Conservation (phyloP, 139 green algal genomes). For the Closterium sp. region DNA sequence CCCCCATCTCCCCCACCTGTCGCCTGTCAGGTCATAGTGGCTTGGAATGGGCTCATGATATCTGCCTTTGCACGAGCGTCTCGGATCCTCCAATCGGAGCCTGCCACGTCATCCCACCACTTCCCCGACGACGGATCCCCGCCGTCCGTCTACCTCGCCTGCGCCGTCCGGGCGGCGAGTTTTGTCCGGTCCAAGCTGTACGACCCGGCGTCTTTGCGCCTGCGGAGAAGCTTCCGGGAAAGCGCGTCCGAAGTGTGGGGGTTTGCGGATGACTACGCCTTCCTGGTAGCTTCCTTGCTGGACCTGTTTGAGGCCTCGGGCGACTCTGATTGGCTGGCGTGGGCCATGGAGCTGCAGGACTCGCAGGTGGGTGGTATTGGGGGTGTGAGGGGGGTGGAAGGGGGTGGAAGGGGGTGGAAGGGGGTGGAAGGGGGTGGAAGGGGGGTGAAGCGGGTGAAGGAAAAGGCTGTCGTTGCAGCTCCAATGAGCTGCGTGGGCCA, state of each 20-base stretch:
- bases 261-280: slow-evolving; percentile 81
- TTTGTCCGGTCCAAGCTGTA: slow-evolving; percentile 76
- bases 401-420: background rate
- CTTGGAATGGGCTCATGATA: slow-evolving; percentile 88
- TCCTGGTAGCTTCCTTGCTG: slow-evolving; percentile 71
- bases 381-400: background rate
- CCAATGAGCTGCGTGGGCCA: too few species aligned
- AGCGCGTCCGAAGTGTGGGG: slow-evolving; percentile 54
- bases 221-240: slow-evolving; percentile 70
- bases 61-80: slow-evolving; percentile 70
- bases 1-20: background rate
- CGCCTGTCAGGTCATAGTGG: slow-evolving; percentile 72
- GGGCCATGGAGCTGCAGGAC: slow-evolving; percentile 75
- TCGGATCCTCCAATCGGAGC: slow-evolving; percentile 60
- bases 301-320: slow-evolving; percentile 75
- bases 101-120: slow-evolving; percentile 12
- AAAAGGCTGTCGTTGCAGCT: background rate
- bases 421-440: background rate
- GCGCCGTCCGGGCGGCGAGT: slow-evolving; percentile 50
- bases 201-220: slow-evolving; percentile 53
- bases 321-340: slow-evolving; percentile 70
- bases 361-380: too few species aligned
- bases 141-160: slow-evolving; percentile 59
- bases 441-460: too few species aligned
- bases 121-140: slow-evolving; percentile 73